phyloP scores from a whole-genome alignment of 2,329 filamentous ascomycete genomes.

The Monosporascus cannonballus region DNA sequence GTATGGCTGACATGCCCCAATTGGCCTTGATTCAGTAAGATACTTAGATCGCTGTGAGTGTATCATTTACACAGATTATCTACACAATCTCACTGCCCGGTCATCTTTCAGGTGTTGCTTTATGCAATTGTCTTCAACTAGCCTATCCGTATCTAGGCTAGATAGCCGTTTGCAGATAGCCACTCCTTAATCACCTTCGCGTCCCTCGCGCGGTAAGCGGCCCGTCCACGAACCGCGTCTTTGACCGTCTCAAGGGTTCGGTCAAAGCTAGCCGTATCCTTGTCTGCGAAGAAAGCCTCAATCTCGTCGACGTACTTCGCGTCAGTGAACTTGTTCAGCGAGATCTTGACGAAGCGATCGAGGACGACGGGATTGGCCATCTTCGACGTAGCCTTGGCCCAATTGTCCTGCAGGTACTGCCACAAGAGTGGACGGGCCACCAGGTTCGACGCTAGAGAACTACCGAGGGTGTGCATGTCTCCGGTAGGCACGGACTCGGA shows the following conservation, averaged over 20 bases:
- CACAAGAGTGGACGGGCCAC: slow-evolving; percentile 71
- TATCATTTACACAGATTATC: too few relatives aligned
- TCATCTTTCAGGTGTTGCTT: too few relatives aligned
- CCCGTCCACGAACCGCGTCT: slow-evolving; percentile 79
- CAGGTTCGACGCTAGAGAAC: slow-evolving; percentile 65
- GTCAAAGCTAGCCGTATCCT: slow-evolving; percentile 82
- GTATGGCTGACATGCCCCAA: too few relatives aligned
- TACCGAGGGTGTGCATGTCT: slow-evolving; percentile 80
- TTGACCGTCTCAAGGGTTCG: slow-evolving; percentile 78
- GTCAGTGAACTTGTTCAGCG: slow-evolving; percentile 73
- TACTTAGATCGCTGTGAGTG: too few relatives aligned
- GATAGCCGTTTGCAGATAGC: slow-evolving; percentile 52
- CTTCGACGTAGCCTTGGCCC: slow-evolving; percentile 64
- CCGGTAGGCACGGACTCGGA: slow-evolving; percentile 68
- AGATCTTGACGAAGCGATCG: slow-evolving; percentile 79
- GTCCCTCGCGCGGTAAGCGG: slow-evolving; percentile 77
- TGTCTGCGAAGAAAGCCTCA: slow-evolving; percentile 73
- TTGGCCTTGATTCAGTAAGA: too few relatives aligned
- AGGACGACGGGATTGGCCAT: slow-evolving; percentile 81
- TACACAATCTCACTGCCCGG: too few relatives aligned
- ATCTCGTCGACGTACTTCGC: slow-evolving; percentile 68
- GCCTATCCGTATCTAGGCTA: slow-evolving; percentile 2
- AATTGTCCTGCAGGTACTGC: slow-evolving; percentile 81
- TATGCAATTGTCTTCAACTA: too few relatives aligned
- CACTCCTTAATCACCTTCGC: slow-evolving; percentile 68